Conservation (phyloP, 2,329 filamentous ascomycete species). For the Penicillium sp. region DNA sequence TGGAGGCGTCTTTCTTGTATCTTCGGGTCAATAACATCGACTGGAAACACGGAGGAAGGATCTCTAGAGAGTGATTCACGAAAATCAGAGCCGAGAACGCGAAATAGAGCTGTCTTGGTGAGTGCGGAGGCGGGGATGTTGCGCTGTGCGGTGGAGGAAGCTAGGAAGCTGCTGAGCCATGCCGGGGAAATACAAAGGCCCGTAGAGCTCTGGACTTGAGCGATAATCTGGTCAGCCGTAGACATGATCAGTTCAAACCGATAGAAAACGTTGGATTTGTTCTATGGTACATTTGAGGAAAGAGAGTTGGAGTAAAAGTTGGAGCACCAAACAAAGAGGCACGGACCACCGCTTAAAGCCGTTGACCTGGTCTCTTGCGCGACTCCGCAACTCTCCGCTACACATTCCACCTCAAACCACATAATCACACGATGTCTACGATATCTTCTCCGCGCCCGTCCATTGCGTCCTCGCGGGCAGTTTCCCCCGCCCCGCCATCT, state of each 20-base stretch:
- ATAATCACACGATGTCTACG: conserved; percentile 52
- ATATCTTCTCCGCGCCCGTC: conserved; percentile 61
- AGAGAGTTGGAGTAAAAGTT: not conserved
- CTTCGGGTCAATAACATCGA: conserved; percentile 54
- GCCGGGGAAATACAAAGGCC: conserved; percentile 55
- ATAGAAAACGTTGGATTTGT: not conserved
- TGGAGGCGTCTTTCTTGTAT: conserved; percentile 58
- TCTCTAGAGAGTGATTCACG: conserved; percentile 59
- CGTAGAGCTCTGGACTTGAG: conserved; percentile 58
- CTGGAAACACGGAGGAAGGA: conserved; percentile 53
- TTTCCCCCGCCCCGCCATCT: conserved; percentile 65
- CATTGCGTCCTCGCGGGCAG: conserved; percentile 57
- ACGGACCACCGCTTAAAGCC: conserved; percentile 30
- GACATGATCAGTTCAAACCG: conserved; percentile 22
- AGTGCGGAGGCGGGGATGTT: conserved; percentile 67
- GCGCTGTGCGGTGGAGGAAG: conserved; percentile 53
- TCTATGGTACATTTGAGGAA: not conserved
- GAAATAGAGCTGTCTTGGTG: conserved; percentile 76
- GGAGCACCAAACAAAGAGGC: conserved; percentile 11
- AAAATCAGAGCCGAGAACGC: conserved; percentile 76
- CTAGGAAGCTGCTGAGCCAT: conserved; percentile 66
- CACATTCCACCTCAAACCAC: not conserved
- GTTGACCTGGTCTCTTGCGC: conserved; percentile 10
- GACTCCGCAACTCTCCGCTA: conserved; percentile 3
- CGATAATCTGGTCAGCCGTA: conserved; percentile 38